Evolutionary conservation across 208 protist genomes (phyloP), one percentile per base, ranked within the genome.

Genomic region (Vickermania ingenoplastis): DNA sequence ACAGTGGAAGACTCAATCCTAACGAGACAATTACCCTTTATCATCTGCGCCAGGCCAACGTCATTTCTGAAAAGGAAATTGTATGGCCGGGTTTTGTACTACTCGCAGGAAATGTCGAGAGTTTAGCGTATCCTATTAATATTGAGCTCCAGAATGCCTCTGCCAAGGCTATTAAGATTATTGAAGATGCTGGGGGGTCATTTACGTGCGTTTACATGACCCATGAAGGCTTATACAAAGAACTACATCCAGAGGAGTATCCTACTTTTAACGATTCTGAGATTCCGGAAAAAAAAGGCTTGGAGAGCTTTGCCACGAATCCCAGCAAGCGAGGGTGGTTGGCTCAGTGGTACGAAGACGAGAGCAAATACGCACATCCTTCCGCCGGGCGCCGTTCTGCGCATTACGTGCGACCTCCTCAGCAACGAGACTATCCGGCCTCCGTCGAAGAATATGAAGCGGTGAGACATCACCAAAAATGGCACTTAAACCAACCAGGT

Each of bases 381-480:
- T 73, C 79, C 1, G 79, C 89, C 0, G 89, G 89, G 1, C 73
- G 89, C 3, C 75, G 89, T 41, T 55, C 77, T 51, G 69, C 89
- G 0, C 89, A 95, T 61, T 95, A 95, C 67, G 64, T 80, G 14
- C 76, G 80, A 1, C 86, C 89, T 0, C 89, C 89, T 3, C 77
- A 67, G 1, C 74, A 81, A 25, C 78, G 89, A 27, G 89, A 95
- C 65, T 91, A 87, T 69, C 89, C 89, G n/a, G 69, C 85, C 23
- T 89, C 89, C 0, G 69, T 90, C 0, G 83, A 92, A 53, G 89
- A 95, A 68, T 88, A 90, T 59, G 86, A 95, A 58, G 63, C 89
- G 31, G 85, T 89, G n/a, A 92, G 91, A 68, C 89, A 95, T 62
- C 89, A 95, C 59, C 89, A 95, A 70, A 92, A 93, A 68, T 95